A percentile compares a stretch with the other conserved stretches of the same genome.
Evolutionary conservation across 768 basidiomycete genomes (phyloP).

Genomic region (Candolleomyces eurysporus): DNA sequence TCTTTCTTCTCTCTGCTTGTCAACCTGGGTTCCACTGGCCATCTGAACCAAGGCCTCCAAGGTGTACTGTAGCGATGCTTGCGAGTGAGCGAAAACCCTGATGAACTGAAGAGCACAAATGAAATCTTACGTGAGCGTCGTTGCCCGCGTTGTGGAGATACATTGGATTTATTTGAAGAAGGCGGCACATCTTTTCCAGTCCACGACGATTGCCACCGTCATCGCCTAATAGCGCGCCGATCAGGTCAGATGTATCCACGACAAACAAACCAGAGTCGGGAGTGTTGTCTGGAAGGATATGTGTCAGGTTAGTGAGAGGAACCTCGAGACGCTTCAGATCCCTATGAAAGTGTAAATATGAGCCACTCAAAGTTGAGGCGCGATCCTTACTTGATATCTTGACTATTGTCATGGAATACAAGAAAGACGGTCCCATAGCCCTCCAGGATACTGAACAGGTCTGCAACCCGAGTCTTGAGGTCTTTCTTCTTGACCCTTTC

Average conservation of each 20-base stretch:
- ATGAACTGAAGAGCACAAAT: background rate
- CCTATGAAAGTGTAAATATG: conserved; percentile 32
- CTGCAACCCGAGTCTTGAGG: conserved; percentile 52
- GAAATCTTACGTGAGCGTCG: conserved; percentile 68
- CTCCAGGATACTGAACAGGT: conserved; percentile 39
- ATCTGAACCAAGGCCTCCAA: conserved; percentile 63
- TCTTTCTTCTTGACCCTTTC: conserved; percentile 46
- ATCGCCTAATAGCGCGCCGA: conserved; percentile 71
- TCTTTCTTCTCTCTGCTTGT: conserved; percentile 72
- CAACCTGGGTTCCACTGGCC: conserved; percentile 72
- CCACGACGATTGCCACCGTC: conserved; percentile 46
- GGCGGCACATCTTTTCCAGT: conserved; percentile 61
- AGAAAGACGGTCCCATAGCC: conserved; percentile 64
- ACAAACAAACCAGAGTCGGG: conserved; percentile 57
- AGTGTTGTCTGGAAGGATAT: conserved; percentile 54
- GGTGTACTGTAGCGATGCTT: conserved; percentile 54
- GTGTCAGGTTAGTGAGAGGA: conserved; percentile 47
- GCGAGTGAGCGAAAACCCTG: background rate
- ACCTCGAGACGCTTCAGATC: conserved; percentile 58
- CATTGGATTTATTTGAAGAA: conserved; percentile 55
- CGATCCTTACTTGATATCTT: conserved; percentile 67
- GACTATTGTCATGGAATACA: conserved; percentile 75
- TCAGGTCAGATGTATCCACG: conserved; percentile 73
- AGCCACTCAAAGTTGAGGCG: background rate
- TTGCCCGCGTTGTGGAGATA: conserved; percentile 84